Percentiles rank a stretch among this genome's conserved stretches.
Conservation (phyloP, 495 filamentous ascomycete species). For the Amorphotheca resinae region DNA sequence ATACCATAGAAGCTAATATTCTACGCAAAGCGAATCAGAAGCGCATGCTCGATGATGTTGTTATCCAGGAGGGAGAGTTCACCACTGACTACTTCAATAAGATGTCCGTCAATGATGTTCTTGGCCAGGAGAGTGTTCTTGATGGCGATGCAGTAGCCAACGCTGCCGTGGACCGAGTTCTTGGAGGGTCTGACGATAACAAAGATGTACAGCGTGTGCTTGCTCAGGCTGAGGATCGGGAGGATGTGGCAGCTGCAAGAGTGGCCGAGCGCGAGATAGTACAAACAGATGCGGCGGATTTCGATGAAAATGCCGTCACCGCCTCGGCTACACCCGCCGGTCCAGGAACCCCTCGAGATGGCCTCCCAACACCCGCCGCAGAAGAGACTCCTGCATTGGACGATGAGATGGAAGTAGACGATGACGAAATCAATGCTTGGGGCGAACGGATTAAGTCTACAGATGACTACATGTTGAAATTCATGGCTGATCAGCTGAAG, state of each 20-base stretch:
- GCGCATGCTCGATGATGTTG: conserved; percentile 91
- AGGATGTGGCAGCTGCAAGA: conserved; percentile 80
- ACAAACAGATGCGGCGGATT: conserved; percentile 80
- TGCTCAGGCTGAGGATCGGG: conserved; percentile 80
- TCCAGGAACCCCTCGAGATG: conserved; percentile 24
- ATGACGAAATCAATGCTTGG: conserved; percentile 40
- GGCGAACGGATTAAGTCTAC: conserved; percentile 46
- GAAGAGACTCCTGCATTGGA: conserved; percentile 17
- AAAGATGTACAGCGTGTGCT: conserved; percentile 47
- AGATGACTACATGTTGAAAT: conserved; percentile 76
- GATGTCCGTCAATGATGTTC: conserved; percentile 55
- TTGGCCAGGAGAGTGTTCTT: conserved; percentile 36
- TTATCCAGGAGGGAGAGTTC: conserved; percentile 97
- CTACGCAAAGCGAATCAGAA: conserved; percentile 94
- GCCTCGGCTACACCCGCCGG: conserved; percentile 28
- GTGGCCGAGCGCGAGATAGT: conserved; percentile 79
- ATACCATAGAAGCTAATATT: conserved; percentile 98
- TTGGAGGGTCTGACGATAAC: conserved; percentile 44
- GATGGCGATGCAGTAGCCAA: conserved; percentile 55
- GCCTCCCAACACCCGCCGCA: conserved; percentile 13
- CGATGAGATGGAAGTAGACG: conserved; percentile 26
- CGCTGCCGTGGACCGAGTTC: conserved; percentile 76
- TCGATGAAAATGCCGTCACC: conserved; percentile 56
- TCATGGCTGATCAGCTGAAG: conserved; percentile 65
- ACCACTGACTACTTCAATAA: conserved; percentile 96